Evolutionary conservation across 2,329 filamentous ascomycete species (phyloP).

Genomic region (Hysterium pulicare): DNA sequence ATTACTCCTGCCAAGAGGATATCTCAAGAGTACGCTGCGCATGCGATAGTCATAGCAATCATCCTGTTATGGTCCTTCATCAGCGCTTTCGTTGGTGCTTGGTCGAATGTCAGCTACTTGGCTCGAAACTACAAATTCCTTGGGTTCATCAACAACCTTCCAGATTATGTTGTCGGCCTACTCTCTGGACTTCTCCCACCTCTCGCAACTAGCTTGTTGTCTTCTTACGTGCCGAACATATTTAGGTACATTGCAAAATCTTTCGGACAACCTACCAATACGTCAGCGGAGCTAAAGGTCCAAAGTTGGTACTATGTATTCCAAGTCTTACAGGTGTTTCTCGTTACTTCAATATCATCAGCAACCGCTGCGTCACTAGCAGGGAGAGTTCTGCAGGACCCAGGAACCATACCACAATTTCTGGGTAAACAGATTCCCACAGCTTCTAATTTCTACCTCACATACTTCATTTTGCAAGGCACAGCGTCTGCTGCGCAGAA

Average conservation of each 20-base stretch:
- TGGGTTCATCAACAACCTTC: conserved; percentile 69
- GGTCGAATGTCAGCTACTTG: conserved; percentile 79
- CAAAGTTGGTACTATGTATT: conserved; percentile 91
- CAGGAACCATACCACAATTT: conserved; percentile 58
- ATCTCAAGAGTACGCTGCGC: conserved; percentile 69
- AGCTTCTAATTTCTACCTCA: conserved; percentile 91
- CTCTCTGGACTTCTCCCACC: conserved; percentile 81
- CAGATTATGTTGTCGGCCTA: conserved; percentile 69
- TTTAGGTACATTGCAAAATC: conserved; percentile 77
- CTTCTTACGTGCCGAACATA: conserved; percentile 79
- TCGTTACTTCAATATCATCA: conserved; percentile 79
- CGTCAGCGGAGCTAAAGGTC: conserved; percentile 80
- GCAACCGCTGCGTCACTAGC: conserved; percentile 71
- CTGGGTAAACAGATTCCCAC: conserved; percentile 73
- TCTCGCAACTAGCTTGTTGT: conserved; percentile 74
- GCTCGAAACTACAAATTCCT: conserved; percentile 64
- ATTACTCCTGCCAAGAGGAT: conserved; percentile 80
- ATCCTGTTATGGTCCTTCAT: conserved; percentile 85
- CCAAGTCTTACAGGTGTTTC: conserved; percentile 87
- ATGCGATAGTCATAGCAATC: conserved; percentile 69
- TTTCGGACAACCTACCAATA: conserved; percentile 74
- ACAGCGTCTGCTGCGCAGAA: conserved; percentile 72
- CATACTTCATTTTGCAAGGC: conserved; percentile 92
- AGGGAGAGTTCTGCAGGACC: conserved; percentile 60
- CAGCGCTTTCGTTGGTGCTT: conserved; percentile 74